Evolutionary conservation across 805 yeast genomes (phyloP), one percentile per base, ranked within the genome.

Genomic region (Metschnikowia lochheadii): DNA sequence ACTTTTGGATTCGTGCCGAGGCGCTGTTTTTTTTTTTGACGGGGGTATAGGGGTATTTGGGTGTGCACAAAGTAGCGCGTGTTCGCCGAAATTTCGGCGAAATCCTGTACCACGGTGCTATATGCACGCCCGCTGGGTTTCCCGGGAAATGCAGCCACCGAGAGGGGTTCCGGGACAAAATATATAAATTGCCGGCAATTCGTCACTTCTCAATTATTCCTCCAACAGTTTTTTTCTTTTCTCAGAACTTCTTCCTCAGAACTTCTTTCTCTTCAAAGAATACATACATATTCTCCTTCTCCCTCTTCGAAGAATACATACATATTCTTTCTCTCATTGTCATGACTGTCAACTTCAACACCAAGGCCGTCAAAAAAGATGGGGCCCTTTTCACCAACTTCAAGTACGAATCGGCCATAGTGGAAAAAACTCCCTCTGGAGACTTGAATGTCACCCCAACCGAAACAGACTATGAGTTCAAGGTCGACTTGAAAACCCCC

Each of bases 401-500:
- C 73, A 76, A 81, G 20, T 86, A 86, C 67, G 87, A 85, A 64
- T 88, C 86, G 59, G 85, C 95, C n/a, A 57, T 78, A 48, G 96
- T 89, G 42, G 78, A 80, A 53, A 74, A 76, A 56, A 64, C 70
- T 29, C 70, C 69, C 21, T 74, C 69, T 39, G 88, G 86, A 35
- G 66, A 75, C 48, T 78, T 78, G 62, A 64, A 72, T 40, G 95
- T 91, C 47, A 82, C 84, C 18, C 96, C 96, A 20, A 79, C 84
- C 49, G 64, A 78, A 50, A 79, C 78, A 56, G 85, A 89, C 57
- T 89, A 89, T 64, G 85, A 89, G 65, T 92, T 91, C 78, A 88
- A 89, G 69, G 84, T 88, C 46, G 95, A 89, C 60, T 78, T 88
- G 65, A 78, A 77, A 50, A 82, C 84, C 40, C 96, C 96, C 60